phyloP scores from a whole-genome alignment of 192 early-diverging fungal genomes.

The Gonapodya prolifera region DNA sequence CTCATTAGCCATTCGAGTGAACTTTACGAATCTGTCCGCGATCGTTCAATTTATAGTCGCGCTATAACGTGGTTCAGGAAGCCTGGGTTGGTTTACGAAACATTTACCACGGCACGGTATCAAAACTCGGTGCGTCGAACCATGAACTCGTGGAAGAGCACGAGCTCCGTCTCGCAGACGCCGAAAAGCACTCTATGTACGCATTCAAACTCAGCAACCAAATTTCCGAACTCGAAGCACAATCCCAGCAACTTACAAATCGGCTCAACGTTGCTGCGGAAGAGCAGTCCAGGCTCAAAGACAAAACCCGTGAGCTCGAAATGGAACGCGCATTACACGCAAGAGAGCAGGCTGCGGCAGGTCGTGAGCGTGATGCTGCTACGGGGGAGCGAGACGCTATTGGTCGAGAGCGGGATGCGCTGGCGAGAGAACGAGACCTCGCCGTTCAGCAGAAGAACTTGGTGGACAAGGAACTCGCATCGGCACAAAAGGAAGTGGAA shows the following conservation, averaged over 20 bases:
- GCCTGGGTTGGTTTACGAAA: background rate
- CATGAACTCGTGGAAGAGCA: background rate
- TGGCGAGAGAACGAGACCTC: background rate
- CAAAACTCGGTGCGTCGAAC: background rate
- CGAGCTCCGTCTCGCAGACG: background rate
- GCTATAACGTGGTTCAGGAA: too few relatives aligned
- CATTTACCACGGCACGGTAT: background rate
- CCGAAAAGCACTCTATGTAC: background rate
- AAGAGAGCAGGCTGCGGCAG: background rate
- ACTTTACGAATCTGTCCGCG: too few relatives aligned
- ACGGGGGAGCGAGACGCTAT: background rate
- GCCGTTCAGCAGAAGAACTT: background rate
- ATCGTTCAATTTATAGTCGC: too few relatives aligned
- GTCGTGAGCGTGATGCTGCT: background rate
- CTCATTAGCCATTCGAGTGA: too few relatives aligned
- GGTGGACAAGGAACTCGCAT: background rate
- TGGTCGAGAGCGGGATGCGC: background rate
- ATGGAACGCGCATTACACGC: background rate
- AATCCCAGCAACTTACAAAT: background rate
- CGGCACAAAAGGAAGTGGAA: background rate
- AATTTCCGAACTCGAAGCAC: background rate
- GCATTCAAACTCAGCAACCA: background rate
- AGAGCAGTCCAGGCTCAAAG: background rate
- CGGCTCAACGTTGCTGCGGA: background rate
- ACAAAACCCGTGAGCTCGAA: background rate